Conservation (phyloP, 2,329 filamentous ascomycete species). For the Fusarium buxicola region DNA sequence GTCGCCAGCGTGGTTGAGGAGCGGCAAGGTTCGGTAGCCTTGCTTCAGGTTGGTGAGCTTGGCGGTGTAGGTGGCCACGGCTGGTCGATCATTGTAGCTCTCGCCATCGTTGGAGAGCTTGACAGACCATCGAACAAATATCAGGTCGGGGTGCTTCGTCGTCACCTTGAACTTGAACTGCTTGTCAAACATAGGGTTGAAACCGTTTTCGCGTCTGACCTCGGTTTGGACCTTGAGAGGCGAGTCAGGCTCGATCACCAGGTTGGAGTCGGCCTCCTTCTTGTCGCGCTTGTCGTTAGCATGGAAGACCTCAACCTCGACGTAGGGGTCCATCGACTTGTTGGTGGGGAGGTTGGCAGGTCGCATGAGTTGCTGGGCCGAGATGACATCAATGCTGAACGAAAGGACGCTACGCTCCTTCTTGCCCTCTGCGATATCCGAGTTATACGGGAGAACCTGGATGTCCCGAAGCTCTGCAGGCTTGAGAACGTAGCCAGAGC, state of each 20-base stretch:
- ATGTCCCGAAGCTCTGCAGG: constrained; percentile 84
- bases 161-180: constrained; percentile 83
- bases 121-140: constrained; percentile 94
- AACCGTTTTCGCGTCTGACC: constrained; percentile 88
- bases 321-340: constrained; percentile 86
- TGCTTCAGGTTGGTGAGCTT: constrained; percentile 91
- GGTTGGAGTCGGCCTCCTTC: constrained; percentile 75
- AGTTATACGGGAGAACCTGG: constrained; percentile 66
- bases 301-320: constrained; percentile 94
- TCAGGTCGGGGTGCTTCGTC: constrained; percentile 93
- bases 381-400: constrained; percentile 90
- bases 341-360: constrained; percentile 78
- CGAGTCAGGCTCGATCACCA: constrained; percentile 59
- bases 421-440: constrained; percentile 67
- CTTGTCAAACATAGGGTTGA: constrained; percentile 89
- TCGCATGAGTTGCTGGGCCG: constrained; percentile 92
- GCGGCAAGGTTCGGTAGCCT: constrained; percentile 90
- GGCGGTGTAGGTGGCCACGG: constrained; percentile 90
- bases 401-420: constrained; percentile 84
- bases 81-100: constrained; percentile 67
- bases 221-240: constrained; percentile 83
- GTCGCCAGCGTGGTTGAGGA: constrained; percentile 89
- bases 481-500: constrained; percentile 93
- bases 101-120: constrained; percentile 85
- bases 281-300: constrained; percentile 95